Evolutionary conservation across 1,284 basidiomycete species (phyloP), one percentile per base, ranked within the genome.

Genomic region (Ceratobasidium theobromae): DNA sequence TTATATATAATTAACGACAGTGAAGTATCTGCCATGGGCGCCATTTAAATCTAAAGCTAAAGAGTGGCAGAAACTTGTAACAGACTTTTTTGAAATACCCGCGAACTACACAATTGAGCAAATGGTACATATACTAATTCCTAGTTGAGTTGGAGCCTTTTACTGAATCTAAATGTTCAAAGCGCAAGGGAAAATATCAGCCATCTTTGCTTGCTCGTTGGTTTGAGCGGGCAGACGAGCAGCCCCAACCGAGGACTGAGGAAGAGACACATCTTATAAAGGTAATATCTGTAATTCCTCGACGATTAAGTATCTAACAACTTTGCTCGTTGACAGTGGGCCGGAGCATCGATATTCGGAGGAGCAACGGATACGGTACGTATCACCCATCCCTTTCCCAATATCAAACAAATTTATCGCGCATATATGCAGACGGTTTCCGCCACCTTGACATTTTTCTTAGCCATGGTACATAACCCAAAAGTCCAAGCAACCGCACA

Each of bases 391-490:
- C n/a, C n/a, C 5, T 45, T 21, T 21, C 18, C 6, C 9, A 45
- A 5, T 21, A 45, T 11, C 9, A 21, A 5, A n/a, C 5, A 9
- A 21, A 5, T 11, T 45, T 45, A 28, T 4, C 49, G n/a, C 18
- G 23, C n/a, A 14, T 5, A 11, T 16, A n/a, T 28, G n/a, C 30
- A 60, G 57, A 60, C 57, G 18, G 30, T 35, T 21, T 33, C 57
- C 28, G 25, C 57, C 11, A 40, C 60, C 25, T 23, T 38, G 33
- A 51, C 32, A 38, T 67, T 67, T 35, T 35, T 67, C 27, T 18
- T 67, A 5, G 54, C 53, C 9, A 67, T 67, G 65, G 30, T 71
- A 67, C 4, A 60, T 54, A 12, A 62, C 40, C 55, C 60, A 66
- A 8, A 41, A 55, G 46, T 33, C 12, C 54, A 58, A n/a, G 16